Evolutionary conservation across 768 basidiomycete species (phyloP).

Genomic region (Austroboletus eburneus): DNA sequence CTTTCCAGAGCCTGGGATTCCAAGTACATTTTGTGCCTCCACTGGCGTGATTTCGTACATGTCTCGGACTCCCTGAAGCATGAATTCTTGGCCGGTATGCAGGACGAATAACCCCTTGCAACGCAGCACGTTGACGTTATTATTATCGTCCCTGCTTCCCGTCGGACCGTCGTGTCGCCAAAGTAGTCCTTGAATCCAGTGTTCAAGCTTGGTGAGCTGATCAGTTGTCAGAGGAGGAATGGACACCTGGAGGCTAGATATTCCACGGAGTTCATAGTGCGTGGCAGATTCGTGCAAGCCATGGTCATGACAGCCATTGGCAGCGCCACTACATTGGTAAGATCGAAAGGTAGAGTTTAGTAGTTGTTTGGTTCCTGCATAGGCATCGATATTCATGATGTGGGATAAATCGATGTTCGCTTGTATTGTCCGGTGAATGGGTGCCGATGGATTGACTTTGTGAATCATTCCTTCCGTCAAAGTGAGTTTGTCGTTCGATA

Average conservation of each 20-base stretch:
- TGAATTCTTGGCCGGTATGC: constrained; percentile 52
- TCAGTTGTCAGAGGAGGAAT: constrained; percentile 54
- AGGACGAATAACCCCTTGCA: constrained; percentile 80
- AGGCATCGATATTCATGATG: constrained; percentile 82
- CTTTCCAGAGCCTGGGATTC: constrained; percentile 65
- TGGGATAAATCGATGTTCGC: constrained; percentile 69
- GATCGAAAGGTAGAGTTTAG: constrained; percentile 17
- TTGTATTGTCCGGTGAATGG: constrained; percentile 67
- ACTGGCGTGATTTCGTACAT: constrained; percentile 76
- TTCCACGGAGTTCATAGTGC: constrained; percentile 76
- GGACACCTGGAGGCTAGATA: constrained; percentile 71
- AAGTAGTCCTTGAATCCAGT: constrained; percentile 74
- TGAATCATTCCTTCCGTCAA: constrained; percentile 59
- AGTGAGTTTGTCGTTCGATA: constrained; percentile 39
- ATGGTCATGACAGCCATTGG: constrained; percentile 29
- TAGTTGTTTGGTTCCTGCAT: constrained; percentile 44
- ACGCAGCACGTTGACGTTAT: constrained; percentile 61
- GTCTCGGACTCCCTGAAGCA: constrained; percentile 89
- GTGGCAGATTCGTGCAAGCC: constrained; percentile 31
- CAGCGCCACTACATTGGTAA: constrained; percentile 33
- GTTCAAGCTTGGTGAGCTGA: constrained; percentile 57
- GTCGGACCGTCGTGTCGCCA: constrained; percentile 71
- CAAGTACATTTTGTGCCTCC: constrained; percentile 35
- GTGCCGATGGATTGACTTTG: constrained; percentile 75
- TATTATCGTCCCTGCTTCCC: constrained; percentile 13